Conservation (phyloP, 257 asterid genomes). For the Plantago major region DNA sequence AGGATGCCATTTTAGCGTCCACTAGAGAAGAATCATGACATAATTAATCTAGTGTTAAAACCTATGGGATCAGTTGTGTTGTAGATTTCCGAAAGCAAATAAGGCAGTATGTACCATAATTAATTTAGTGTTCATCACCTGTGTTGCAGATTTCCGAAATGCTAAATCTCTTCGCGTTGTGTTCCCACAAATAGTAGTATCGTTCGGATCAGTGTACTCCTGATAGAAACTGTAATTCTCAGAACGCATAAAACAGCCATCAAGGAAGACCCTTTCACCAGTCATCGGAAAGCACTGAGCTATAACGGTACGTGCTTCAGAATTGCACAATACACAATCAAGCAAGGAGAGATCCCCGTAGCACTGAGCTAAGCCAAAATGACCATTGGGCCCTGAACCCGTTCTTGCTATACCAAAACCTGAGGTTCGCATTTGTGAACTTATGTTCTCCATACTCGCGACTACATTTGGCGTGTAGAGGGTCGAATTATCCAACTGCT, state of each 20-base stretch:
- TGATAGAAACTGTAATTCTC: constrained; percentile 62
- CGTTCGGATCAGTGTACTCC: constrained; percentile 46
- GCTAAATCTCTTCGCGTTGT: constrained; percentile 26
- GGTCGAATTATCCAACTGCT: constrained; percentile 44
- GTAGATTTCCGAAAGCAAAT: too few relatives aligned
- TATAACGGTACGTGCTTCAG: constrained; percentile 59
- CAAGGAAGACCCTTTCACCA: constrained; percentile 65
- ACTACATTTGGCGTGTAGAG: constrained; percentile 53
- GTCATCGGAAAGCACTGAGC: constrained; percentile 65
- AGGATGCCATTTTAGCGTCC: too few relatives aligned
- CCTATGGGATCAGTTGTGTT: too few relatives aligned
- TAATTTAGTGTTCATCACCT: too few relatives aligned
- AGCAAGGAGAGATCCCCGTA: constrained; percentile 74
- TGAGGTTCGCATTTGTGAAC: constrained; percentile 43
- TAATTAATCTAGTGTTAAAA: too few relatives aligned
- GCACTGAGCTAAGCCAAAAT: constrained; percentile 68
- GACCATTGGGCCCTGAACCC: constrained; percentile 55
- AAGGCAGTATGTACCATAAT: too few relatives aligned
- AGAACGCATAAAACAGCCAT: constrained; percentile 81
- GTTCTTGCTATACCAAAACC: constrained; percentile 47
- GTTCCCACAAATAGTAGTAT: constrained; percentile 48
- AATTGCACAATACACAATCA: constrained; percentile 71
- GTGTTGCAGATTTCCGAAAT: constrained; percentile 29
- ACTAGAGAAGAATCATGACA: too few relatives aligned
- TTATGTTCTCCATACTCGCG: constrained; percentile 60